A percentile compares a stretch with the other conserved stretches of the same genome.
These are phyloP conservation scores for Plantago elongata DNA, from an alignment of 257 asterid species.

Conservation along the genomic window DNA sequence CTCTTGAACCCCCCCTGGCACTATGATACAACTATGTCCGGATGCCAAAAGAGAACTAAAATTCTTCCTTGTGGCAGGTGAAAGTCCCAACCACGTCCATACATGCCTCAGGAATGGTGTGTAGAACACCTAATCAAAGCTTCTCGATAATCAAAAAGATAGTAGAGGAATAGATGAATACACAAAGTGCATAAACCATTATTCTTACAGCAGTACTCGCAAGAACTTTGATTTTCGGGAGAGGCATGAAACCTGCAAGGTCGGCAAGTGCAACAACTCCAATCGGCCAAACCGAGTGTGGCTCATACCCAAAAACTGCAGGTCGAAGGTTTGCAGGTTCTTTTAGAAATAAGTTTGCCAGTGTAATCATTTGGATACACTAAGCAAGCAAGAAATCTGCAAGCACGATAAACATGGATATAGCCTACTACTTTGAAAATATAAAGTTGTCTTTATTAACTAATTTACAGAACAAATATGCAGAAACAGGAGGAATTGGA, in stretches of 20 bases:
- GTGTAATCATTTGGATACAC: slow-evolving; percentile 7
- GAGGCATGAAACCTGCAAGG: slow-evolving; percentile 80
- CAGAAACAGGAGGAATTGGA: no score
- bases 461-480: no score
- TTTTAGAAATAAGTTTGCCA: slow-evolving; percentile 1
- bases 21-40: slow-evolving; percentile 82
- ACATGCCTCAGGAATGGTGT: slow-evolving; percentile 90
- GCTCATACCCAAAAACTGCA: slow-evolving; percentile 93
- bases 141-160: slow-evolving; percentile 14
- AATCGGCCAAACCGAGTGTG: slow-evolving; percentile 97
- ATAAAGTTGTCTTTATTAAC: no score
- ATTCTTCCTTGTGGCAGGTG: slow-evolving; percentile 69
- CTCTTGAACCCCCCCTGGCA: slow-evolving; percentile 97
- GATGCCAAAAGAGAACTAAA: slow-evolving; percentile 62
- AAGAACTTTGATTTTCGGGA: slow-evolving; percentile 73
- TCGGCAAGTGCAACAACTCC: slow-evolving; percentile 83
- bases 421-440: not conserved
- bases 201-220: slow-evolving; percentile 87
- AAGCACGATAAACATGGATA: no score
- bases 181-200: slow-evolving; percentile 5
- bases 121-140: slow-evolving; percentile 64
- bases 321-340: slow-evolving; percentile 10
- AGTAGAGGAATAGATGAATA: slow-evolving; percentile 12
- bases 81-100: slow-evolving; percentile 94
- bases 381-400: not conserved